Conservation (phyloP, 2,329 filamentous ascomycete genomes). For the Trichophyton simii region DNA sequence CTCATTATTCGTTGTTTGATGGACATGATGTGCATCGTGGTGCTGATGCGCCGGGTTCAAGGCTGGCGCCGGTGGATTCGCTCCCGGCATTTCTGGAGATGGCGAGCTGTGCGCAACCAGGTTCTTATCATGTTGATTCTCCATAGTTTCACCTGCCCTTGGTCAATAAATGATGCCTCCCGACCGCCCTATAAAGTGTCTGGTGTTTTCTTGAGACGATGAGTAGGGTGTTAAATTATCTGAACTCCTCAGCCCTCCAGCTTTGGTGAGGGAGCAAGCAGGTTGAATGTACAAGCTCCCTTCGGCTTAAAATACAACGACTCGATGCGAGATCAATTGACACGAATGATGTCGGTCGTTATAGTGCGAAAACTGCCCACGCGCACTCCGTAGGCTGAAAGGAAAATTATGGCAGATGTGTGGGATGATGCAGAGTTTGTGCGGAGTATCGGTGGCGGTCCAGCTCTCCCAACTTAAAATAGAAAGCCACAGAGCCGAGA, state of each 20-base stretch:
- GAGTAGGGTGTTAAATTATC: not conserved
- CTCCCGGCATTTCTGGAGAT: not conserved
- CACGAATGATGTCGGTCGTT: not conserved
- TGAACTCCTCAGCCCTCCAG: not conserved
- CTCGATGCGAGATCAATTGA: not conserved
- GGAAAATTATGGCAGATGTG: not conserved
- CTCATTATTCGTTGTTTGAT: not conserved
- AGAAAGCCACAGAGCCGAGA: not conserved
- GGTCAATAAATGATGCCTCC: not conserved
- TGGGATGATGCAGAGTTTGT: not conserved
- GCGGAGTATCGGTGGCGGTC: not conserved
- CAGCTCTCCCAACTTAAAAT: not conserved
- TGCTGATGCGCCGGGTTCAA: conserved; percentile 9
- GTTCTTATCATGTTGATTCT: not conserved
- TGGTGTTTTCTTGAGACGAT: not conserved
- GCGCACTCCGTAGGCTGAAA: no score
- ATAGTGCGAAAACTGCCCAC: not conserved
- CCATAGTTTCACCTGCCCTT: not conserved
- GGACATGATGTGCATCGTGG: conserved; percentile 6
- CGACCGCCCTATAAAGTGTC: not conserved
- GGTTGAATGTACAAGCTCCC: not conserved
- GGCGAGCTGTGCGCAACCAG: not conserved
- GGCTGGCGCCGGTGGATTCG: conserved; percentile 1
- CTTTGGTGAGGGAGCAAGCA: not conserved
- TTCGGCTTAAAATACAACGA: not conserved